Conservation (phyloP, 1,284 basidiomycete species). For the Trichosporon inkin region DNA sequence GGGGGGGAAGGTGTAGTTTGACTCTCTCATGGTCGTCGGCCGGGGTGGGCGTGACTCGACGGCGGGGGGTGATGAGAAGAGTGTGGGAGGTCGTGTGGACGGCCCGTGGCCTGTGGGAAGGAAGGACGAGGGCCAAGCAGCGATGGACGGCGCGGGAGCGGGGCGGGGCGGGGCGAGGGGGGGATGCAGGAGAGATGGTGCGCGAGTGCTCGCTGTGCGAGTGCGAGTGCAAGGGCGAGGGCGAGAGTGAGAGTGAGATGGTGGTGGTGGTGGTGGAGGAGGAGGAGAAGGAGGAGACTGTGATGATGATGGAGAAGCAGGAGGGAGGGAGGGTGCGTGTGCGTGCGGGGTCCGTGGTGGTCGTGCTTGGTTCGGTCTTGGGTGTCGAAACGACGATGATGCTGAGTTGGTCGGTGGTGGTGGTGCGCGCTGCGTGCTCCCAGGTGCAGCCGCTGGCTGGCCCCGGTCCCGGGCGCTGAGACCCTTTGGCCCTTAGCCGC, state of each 20-base stretch:
- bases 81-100: slow-evolving; percentile 7
- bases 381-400: neutral
- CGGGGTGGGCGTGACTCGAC: neutral
- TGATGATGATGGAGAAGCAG: neutral
- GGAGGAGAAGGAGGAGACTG: neutral
- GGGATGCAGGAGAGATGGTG: neutral
- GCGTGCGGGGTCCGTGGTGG: neutral
- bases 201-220: too few species aligned
- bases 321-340: neutral
- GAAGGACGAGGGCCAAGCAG: neutral
- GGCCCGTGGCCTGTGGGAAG: slow-evolving; percentile 7
- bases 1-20: slow-evolving; percentile 90
- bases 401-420: neutral
- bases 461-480: too few species aligned
- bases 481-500: too few species aligned
- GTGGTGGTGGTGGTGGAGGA: neutral
- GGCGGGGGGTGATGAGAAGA: neutral
- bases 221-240: neutral
- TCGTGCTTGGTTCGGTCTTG: neutral
- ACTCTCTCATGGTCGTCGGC: slow-evolving; percentile 71
- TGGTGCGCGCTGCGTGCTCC: neutral
- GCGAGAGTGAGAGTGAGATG: neutral
- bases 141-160: neutral
- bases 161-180: neutral
- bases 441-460: too few species aligned